A percentile compares a stretch with the other conserved stretches of the same genome.
Evolutionary conservation across 345 rosid genomes (phyloP).

Genomic region (Salix suchowensis): DNA sequence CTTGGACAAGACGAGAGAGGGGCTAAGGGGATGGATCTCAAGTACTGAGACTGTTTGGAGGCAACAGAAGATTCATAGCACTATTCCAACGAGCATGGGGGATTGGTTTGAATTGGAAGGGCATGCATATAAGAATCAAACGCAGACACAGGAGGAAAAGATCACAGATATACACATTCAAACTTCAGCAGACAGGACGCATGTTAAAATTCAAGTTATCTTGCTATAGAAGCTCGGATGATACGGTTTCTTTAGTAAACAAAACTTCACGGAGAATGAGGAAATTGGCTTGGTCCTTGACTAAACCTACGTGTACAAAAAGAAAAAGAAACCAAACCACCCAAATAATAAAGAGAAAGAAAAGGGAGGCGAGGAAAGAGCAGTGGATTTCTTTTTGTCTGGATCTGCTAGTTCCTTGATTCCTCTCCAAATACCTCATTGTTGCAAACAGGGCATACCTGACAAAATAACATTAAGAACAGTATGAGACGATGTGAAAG

Average conservation of each 20-base stretch:
- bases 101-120: background rate
- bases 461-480: constrained; percentile 5
- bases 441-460: constrained; percentile 69
- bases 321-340: background rate
- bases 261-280: constrained; percentile 14
- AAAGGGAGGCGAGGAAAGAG: background rate
- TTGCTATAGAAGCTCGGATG: constrained; percentile 14
- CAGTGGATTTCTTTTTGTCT: background rate
- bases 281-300: constrained; percentile 13
- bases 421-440: constrained; percentile 47
- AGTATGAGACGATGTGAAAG: background rate
- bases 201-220: constrained; percentile 11
- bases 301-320: constrained; percentile 28
- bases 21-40: background rate
- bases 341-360: background rate
- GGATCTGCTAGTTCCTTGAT: constrained; percentile 26
- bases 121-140: background rate
- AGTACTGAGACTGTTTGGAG: background rate
- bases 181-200: background rate
- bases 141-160: constrained; percentile 3
- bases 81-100: background rate
- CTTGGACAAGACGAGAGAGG: background rate
- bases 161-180: background rate
- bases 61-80: background rate
- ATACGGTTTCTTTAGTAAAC: constrained; percentile 1